Conservation (phyloP, 129 eudicot species). For the Helichrysum umbraculigerum region DNA sequence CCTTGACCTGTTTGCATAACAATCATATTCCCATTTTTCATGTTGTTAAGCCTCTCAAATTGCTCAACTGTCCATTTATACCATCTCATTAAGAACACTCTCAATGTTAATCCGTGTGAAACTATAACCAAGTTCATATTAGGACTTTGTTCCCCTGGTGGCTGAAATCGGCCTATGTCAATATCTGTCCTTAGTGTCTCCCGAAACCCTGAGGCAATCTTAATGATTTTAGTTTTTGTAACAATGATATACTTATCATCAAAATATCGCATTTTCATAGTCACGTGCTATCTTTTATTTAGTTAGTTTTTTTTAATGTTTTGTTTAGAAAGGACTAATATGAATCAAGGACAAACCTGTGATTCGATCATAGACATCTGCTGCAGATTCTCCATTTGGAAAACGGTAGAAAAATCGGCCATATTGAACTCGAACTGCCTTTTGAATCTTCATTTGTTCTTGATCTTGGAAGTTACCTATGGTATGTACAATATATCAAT, state of each 20-base stretch:
- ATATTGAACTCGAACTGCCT: constrained; percentile 55
- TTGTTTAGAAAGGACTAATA: background rate
- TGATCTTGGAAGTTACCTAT: constrained; percentile 79
- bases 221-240: background rate
- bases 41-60: constrained; percentile 69
- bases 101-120: constrained; percentile 70
- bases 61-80: constrained; percentile 90
- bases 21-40: constrained; percentile 58
- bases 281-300: background rate
- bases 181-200: constrained; percentile 79
- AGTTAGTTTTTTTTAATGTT: background rate
- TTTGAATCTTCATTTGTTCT: constrained; percentile 76
- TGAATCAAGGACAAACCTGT: constrained; percentile 42
- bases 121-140: constrained; percentile 80
- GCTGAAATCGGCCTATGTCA: constrained; percentile 82
- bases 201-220: constrained; percentile 58
- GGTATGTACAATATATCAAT: background rate
- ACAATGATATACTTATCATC: background rate
- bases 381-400: constrained; percentile 88
- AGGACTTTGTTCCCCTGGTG: constrained; percentile 83
- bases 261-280: background rate
- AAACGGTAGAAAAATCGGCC: constrained; percentile 84
- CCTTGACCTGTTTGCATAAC: constrained; percentile 86
- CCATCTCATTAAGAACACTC: constrained; percentile 90
- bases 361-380: constrained; percentile 86